Evolutionary conservation across 768 basidiomycete species (phyloP).

Genomic region (Amanita inopinata): DNA sequence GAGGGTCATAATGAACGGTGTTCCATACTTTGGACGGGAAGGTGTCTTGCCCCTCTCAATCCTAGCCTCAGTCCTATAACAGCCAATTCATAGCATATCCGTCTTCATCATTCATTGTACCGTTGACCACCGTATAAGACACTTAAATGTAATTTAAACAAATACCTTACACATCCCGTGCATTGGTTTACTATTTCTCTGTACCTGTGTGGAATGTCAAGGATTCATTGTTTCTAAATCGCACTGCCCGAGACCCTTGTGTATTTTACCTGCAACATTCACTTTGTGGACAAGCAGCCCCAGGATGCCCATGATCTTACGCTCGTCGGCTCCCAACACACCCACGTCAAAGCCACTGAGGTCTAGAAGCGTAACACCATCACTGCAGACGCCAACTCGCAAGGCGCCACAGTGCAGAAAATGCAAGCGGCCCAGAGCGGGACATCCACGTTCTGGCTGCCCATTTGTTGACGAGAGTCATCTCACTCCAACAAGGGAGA

Average conservation of each 20-base stretch:
- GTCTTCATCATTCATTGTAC: conserved; percentile 2
- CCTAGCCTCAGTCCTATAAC: not conserved
- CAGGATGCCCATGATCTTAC: conserved; percentile 15
- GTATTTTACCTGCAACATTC: not conserved
- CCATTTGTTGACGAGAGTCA: conserved; percentile 27
- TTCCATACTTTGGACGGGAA: not conserved
- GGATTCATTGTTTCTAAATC: no score
- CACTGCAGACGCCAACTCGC: conserved; percentile 31
- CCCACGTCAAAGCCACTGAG: conserved; percentile 14
- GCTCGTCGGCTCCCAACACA: conserved; percentile 15
- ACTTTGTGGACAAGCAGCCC: no score
- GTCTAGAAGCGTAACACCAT: conserved; percentile 10
- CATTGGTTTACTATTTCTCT: no score
- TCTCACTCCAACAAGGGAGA: not conserved
- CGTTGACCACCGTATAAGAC: conserved; percentile 3
- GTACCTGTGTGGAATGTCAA: no score
- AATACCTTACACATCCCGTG: conserved; percentile 9
- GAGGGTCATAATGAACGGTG: conserved; percentile 3
- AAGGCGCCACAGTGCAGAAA: conserved; percentile 45
- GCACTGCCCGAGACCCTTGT: not conserved
- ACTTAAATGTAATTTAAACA: conserved; percentile 7
- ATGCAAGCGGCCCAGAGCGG: conserved; percentile 43
- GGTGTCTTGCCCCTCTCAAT: not conserved
- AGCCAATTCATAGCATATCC: not conserved
- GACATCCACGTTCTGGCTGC: conserved; percentile 58